phyloP scores from a whole-genome alignment of 441 rosid genomes.

The Rhodomyrtus psidioides region DNA sequence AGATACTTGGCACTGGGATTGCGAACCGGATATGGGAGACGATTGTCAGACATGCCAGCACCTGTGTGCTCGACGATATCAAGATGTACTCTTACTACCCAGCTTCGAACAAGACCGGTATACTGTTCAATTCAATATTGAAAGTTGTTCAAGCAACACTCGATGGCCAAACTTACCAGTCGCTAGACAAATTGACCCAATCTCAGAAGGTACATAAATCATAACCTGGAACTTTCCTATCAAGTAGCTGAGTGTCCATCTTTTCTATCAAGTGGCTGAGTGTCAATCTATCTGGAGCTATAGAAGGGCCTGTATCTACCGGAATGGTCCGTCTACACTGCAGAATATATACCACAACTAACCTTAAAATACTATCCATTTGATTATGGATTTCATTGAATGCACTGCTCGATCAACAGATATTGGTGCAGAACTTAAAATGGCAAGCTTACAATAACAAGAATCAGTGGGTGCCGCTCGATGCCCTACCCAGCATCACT shows the following conservation, averaged over 20 bases:
- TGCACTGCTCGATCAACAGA: not conserved
- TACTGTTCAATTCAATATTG: not conserved
- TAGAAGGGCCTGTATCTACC: not conserved
- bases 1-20: slow-evolving; percentile 19
- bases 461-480: slow-evolving; percentile 2
- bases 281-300: not conserved
- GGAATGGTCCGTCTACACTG: not conserved
- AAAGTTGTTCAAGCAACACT: not conserved
- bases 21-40: not conserved
- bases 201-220: slow-evolving; percentile 25
- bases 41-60: not conserved
- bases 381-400: not conserved
- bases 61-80: not conserved
- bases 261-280: not conserved
- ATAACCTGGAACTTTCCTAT: not conserved
- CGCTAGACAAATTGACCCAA: not conserved
- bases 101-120: not conserved
- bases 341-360: not conserved
- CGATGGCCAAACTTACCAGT: not conserved
- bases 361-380: not conserved
- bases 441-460: slow-evolving; percentile 39
- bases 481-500: slow-evolving; percentile 9
- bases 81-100: not conserved
- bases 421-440: slow-evolving; percentile 31
- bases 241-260: not conserved